phyloP scores from a whole-genome alignment of 2,329 filamentous ascomycete species.

The Clonostachys chloroleuca region DNA sequence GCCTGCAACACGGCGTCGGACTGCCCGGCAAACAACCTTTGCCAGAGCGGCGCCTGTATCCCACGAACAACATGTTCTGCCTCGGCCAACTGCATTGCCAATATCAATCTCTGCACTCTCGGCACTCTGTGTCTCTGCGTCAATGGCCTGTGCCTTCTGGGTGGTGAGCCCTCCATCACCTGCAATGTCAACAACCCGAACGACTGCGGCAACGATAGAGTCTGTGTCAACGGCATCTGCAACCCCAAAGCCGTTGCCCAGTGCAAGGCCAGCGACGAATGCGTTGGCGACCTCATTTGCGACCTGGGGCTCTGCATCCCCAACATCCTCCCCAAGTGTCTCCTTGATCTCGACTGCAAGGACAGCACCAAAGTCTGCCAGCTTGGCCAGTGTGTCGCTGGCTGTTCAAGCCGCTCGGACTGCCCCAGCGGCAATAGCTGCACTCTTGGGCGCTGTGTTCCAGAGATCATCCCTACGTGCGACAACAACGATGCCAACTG shows the following conservation, averaged over 20 bases:
- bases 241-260: conserved; percentile 2
- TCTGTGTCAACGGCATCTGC: conserved; percentile 1
- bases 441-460: conserved; percentile 1
- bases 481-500: conserved; percentile 1
- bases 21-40: conserved; percentile 2
- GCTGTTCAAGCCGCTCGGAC: background rate
- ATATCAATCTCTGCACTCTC: conserved; percentile 5
- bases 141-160: conserved; percentile 6
- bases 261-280: conserved; percentile 1
- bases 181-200: conserved; percentile 1
- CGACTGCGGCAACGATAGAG: background rate
- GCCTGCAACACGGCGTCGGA: conserved; percentile 1
- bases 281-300: conserved; percentile 4
- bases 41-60: conserved; percentile 8
- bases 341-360: too few species aligned
- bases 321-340: background rate
- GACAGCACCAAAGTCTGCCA: conserved; percentile 3
- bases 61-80: background rate
- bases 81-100: conserved; percentile 2
- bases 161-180: conserved; percentile 1
- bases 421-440: background rate
- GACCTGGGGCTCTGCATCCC: conserved; percentile 4
- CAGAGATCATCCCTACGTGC: background rate
- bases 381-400: conserved; percentile 3
- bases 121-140: conserved; percentile 6